Evolutionary conservation across 1,284 basidiomycete species (phyloP), one percentile per base, ranked within the genome.

Genomic region (Fomes fomentarius): DNA sequence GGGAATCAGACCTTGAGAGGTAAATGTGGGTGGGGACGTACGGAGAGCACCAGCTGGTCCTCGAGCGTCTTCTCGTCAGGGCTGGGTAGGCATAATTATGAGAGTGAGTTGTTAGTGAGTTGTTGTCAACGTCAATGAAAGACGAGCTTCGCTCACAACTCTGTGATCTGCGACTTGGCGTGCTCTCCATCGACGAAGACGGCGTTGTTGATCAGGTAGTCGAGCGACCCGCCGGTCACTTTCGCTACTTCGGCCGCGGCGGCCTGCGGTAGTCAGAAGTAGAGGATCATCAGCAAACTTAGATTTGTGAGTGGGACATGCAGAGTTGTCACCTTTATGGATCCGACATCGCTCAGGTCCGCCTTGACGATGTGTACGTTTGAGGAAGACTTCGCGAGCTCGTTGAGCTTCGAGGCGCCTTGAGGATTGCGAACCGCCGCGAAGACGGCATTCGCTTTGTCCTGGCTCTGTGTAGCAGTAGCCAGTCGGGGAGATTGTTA

Each of bases 131-230:
- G 28, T 8, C 6, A 3, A 14, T 8, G 14, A 8, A 7, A 11
- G 50, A 44, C 22, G 26, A 24, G 21, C 15, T 12, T 8, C 0
- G 52, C 59, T 44, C 41, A 61, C 65, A 60, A 66, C 2, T 31
- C 44, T 46, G 48, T 58, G 10, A 61, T 42, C 2, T 51, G 52
- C 43, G 41, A 31, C 8, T 21, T 22, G 6, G 25, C 9, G 12
- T 50, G 37, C 35, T 60, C 54, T 1, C 35, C 21, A 3, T 28
- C 26, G 12, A 66, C 30, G 12, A 42, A 45, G 7, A 67, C 70
- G 8, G 63, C 70, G 54, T 71, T 71, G 54, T 71, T 71, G 52
- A 73, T 70, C 37, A 73, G 60, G 35, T 66, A 64, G 57, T 72
- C 71, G 33, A 72, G 58, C n/a, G 57, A 57, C 2, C 70, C 71